Percentiles rank a stretch among this genome's conserved stretches.
phyloP scores from a whole-genome alignment of 192 early-diverging fungal genomes.

The Tieghemiomyces parasiticus region DNA sequence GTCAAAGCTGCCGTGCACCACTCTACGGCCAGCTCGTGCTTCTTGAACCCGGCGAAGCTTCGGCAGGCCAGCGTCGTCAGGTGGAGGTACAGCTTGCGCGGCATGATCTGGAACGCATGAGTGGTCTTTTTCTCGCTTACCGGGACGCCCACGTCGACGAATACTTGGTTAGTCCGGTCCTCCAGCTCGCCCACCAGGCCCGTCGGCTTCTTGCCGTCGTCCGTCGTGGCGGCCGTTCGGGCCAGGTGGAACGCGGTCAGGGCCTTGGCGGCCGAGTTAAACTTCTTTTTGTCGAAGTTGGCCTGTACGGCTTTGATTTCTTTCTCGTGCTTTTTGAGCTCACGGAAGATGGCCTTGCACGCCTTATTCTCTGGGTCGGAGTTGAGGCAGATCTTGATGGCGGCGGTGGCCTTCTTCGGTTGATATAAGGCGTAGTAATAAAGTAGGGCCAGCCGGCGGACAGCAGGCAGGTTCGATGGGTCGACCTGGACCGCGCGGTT shows the following conservation, averaged over 20 bases:
- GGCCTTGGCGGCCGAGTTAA: slow-evolving; percentile 26
- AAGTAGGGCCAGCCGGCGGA: slow-evolving; percentile 50
- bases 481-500: slow-evolving; percentile 60
- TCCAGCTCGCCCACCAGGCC: slow-evolving; percentile 27
- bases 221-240: slow-evolving; percentile 12
- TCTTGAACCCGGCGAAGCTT: slow-evolving; percentile 10
- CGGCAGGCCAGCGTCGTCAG: background rate
- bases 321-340: slow-evolving; percentile 63
- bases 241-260: slow-evolving; percentile 14
- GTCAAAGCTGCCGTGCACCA: slow-evolving; percentile 19
- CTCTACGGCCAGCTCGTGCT: background rate
- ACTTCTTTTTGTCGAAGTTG: slow-evolving; percentile 39
- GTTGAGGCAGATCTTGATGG: slow-evolving; percentile 72
- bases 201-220: slow-evolving; percentile 16
- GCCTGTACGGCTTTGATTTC: slow-evolving; percentile 39
- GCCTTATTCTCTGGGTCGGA: slow-evolving; percentile 84
- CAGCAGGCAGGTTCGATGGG: slow-evolving; percentile 43
- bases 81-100: background rate
- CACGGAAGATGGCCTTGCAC: slow-evolving; percentile 63
- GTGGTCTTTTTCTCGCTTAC: background rate
- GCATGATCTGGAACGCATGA: background rate
- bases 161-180: slow-evolving; percentile 37
- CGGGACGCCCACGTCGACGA: background rate
- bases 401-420: slow-evolving; percentile 44
- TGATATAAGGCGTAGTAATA: slow-evolving; percentile 55